phyloP scores from a whole-genome alignment of 2,329 filamentous ascomycete genomes.

The Davidsoniella virescens region DNA sequence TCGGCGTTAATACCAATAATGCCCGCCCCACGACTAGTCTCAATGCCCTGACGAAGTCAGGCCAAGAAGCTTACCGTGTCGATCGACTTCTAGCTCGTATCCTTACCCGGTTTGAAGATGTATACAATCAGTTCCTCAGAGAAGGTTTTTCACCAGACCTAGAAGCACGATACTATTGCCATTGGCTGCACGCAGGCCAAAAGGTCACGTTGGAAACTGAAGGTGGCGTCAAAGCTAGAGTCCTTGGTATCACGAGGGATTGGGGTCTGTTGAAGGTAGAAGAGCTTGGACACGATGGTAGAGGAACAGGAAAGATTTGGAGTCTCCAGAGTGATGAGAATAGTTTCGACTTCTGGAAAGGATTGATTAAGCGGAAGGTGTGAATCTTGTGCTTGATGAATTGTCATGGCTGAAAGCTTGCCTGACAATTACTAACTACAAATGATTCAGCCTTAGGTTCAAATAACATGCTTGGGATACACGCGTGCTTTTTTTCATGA shows the following conservation, averaged over 20 bases:
- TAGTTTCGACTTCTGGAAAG: conserved; percentile 94
- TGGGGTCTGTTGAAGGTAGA: conserved; percentile 78
- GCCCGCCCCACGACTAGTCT: conserved; percentile 74
- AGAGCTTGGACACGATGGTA: conserved; percentile 59
- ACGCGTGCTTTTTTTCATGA: no score
- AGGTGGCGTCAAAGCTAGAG: conserved; percentile 54
- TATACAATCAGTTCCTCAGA: conserved; percentile 60
- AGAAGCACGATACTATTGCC: conserved; percentile 59
- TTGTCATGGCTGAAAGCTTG: no score
- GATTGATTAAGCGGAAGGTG: conserved; percentile 65
- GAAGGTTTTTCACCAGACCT: conserved; percentile 59
- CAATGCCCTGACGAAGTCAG: conserved; percentile 45
- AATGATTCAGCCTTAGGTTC: no score
- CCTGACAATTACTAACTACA: no score
- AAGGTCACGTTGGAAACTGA: conserved; percentile 62
- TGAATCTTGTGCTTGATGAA: conserved; percentile 20
- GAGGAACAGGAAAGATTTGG: conserved; percentile 61
- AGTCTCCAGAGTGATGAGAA: conserved; percentile 91
- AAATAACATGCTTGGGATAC: no score
- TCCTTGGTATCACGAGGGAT: conserved; percentile 79
- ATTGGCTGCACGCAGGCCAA: conserved; percentile 74
- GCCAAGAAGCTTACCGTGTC: conserved; percentile 42
- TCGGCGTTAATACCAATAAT: conserved; percentile 77
- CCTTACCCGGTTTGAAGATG: conserved; percentile 56
- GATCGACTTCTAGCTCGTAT: conserved; percentile 74